Percentiles rank a stretch among this genome's conserved stretches.
phyloP scores from a whole-genome alignment of 2,329 filamentous ascomycete genomes.

The Biscogniauxia sp. region DNA sequence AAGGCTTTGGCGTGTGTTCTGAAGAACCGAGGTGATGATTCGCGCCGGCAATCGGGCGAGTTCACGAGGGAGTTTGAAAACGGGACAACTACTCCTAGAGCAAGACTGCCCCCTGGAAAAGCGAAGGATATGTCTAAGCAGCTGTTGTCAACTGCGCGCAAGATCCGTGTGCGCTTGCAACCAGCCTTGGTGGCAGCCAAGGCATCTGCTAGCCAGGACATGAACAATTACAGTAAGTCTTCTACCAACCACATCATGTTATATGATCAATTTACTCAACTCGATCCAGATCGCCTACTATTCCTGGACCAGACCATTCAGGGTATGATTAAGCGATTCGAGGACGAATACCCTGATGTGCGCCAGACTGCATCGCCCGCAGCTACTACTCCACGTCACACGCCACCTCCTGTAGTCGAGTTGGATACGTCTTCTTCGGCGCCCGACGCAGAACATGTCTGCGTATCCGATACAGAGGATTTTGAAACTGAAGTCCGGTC shows the following conservation, averaged over 20 bases:
- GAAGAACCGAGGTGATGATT: slow-evolving; percentile 71
- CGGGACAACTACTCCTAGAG: slow-evolving; percentile 44
- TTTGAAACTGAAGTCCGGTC: slow-evolving; percentile 43
- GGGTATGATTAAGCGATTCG: slow-evolving; percentile 91
- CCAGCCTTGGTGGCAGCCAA: slow-evolving; percentile 75
- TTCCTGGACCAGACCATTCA: slow-evolving; percentile 88
- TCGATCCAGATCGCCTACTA: slow-evolving; percentile 62
- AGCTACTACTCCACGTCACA: slow-evolving; percentile 23
- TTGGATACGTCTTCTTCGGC: slow-evolving; percentile 31
- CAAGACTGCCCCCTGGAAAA: slow-evolving; percentile 53
- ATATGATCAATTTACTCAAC: slow-evolving; percentile 24
- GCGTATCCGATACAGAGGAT: slow-evolving; percentile 47
- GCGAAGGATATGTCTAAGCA: slow-evolving; percentile 94
- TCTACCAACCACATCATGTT: background rate
- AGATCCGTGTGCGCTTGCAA: slow-evolving; percentile 80
- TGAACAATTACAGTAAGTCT: slow-evolving; percentile 68
- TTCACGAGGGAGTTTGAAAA: slow-evolving; percentile 52
- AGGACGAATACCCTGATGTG: slow-evolving; percentile 93
- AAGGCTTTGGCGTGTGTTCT: slow-evolving; percentile 91
- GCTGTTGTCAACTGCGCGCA: slow-evolving; percentile 79
- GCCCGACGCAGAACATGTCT: slow-evolving; percentile 36
- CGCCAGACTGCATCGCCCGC: slow-evolving; percentile 44
- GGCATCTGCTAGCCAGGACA: slow-evolving; percentile 66
- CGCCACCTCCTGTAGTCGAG: slow-evolving; percentile 21
- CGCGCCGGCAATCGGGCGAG: slow-evolving; percentile 51